Conservation (phyloP, 345 rosid genomes). For the Salix koriyanagi region DNA sequence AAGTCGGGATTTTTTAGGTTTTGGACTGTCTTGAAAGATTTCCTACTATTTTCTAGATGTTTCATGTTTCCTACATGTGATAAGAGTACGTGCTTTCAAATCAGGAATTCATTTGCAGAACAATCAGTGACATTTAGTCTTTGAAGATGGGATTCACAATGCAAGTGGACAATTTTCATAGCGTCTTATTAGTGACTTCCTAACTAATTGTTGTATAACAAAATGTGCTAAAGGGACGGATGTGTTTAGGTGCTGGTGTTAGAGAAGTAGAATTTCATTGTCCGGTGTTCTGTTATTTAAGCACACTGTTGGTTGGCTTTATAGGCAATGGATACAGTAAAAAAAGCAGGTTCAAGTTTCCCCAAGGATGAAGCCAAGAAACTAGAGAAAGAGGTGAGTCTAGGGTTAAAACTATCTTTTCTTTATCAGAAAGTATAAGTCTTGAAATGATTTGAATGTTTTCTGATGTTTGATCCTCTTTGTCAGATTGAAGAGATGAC, state of each 20-base stretch:
- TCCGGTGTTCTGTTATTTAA: neutral
- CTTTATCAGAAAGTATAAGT: neutral
- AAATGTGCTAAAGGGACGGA: neutral
- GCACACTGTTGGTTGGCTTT: conserved; percentile 7
- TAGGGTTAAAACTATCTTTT: neutral
- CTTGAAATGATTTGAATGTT: neutral
- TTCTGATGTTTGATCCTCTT: neutral
- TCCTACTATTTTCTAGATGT: neutral
- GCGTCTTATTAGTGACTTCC: neutral
- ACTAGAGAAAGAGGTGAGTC: conserved; percentile 84
- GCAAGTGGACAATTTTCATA: neutral
- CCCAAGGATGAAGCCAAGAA: conserved; percentile 86
- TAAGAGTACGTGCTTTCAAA: neutral
- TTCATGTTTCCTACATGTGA: neutral
- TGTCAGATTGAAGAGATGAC: conserved; percentile 76
- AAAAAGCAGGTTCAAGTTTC: conserved; percentile 65
- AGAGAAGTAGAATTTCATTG: neutral
- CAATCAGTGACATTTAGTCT: neutral
- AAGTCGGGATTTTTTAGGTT: neutral
- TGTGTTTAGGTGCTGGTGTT: neutral
- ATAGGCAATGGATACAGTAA: conserved; percentile 82
- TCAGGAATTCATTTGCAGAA: neutral
- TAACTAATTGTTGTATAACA: neutral
- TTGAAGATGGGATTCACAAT: neutral
- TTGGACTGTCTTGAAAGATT: neutral